Evolutionary conservation across 257 asterid species (phyloP).

Genomic region (Penstemon newberryi): DNA sequence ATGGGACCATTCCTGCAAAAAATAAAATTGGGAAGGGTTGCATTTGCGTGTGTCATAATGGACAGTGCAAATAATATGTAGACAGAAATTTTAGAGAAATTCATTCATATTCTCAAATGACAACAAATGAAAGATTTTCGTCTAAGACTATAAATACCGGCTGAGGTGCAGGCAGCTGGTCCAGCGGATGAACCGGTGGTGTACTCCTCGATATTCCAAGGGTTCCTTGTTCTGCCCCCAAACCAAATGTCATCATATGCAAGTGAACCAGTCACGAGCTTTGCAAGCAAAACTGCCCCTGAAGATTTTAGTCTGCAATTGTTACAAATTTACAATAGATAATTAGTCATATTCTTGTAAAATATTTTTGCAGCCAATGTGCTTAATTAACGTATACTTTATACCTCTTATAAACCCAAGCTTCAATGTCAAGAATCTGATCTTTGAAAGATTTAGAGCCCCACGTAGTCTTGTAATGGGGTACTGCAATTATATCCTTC

Average conservation of each 20-base stretch:
- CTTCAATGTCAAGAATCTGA: slow-evolving; percentile 83
- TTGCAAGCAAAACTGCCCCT: slow-evolving; percentile 89
- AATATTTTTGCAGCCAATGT: neutral
- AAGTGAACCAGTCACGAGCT: slow-evolving; percentile 82
- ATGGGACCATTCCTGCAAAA: slow-evolving; percentile 72
- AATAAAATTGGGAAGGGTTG: neutral
- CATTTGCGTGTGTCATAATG: too few relatives aligned
- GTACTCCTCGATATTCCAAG: slow-evolving; percentile 91
- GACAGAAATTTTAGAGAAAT: neutral
- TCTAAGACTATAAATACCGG: slow-evolving; percentile 44
- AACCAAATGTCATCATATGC: slow-evolving; percentile 97
- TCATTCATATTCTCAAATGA: neutral
- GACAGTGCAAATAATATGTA: too few relatives aligned
- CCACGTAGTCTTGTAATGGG: slow-evolving; percentile 90
- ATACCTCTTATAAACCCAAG: slow-evolving; percentile 94
- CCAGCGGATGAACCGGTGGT: slow-evolving; percentile 99
- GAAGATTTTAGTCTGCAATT: slow-evolving; percentile 71
- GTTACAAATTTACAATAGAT: neutral
- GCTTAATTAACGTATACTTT: slow-evolving; percentile 7
- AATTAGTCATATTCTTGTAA: neutral
- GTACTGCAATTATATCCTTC: slow-evolving; percentile 92
- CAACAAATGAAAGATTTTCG: neutral
- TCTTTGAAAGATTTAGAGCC: slow-evolving; percentile 70
- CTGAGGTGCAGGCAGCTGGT: slow-evolving; percentile 87
- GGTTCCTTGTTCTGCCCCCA: slow-evolving; percentile 95